Evolutionary conservation across 2,329 filamentous ascomycete genomes (phyloP).

Genomic region (Sporothrix sp.): DNA sequence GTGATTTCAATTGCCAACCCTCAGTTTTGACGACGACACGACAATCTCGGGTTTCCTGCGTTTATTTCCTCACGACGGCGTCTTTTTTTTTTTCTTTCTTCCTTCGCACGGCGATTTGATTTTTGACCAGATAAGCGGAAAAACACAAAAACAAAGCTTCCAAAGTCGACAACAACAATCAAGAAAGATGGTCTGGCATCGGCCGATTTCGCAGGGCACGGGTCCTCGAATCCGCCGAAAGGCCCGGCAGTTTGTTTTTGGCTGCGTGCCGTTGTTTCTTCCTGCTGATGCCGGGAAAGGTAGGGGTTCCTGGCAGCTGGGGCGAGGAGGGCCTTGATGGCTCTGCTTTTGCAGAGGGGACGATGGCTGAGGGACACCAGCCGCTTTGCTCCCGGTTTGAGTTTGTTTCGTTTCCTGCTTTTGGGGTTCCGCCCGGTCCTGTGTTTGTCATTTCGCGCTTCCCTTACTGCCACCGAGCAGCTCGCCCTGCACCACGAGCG

Average conservation of each 20-base stretch:
- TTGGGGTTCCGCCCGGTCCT: constrained; percentile 1
- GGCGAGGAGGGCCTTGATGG: constrained; percentile 9
- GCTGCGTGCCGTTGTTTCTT: neutral
- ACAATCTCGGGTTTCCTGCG: constrained; percentile 13
- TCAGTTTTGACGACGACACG: constrained; percentile 15
- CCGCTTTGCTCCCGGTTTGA: neutral
- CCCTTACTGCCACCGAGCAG: constrained; percentile 31
- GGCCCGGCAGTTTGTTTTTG: neutral
- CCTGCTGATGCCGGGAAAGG: neutral
- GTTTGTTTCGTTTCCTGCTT: too few relatives aligned
- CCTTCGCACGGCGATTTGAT: neutral
- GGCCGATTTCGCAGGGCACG: too few relatives aligned
- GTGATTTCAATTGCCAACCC: neutral
- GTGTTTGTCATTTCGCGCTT: neutral
- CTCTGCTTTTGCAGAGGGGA: constrained; percentile 5
- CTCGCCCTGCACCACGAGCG: too few relatives aligned
- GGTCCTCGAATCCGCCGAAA: neutral
- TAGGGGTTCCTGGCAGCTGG: constrained; percentile 2
- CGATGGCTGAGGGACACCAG: neutral
- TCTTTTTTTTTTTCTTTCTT: constrained; percentile 1
- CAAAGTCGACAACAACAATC: constrained; percentile 3
- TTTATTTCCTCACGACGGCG: constrained; percentile 9
- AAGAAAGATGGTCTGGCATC: constrained; percentile 4
- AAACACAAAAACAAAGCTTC: constrained; percentile 2
- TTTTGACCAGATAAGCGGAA: neutral